Base-by-base conservation (phyloP, 495 filamentous ascomycete species). In the Penicillium tannophilum region DNA sequence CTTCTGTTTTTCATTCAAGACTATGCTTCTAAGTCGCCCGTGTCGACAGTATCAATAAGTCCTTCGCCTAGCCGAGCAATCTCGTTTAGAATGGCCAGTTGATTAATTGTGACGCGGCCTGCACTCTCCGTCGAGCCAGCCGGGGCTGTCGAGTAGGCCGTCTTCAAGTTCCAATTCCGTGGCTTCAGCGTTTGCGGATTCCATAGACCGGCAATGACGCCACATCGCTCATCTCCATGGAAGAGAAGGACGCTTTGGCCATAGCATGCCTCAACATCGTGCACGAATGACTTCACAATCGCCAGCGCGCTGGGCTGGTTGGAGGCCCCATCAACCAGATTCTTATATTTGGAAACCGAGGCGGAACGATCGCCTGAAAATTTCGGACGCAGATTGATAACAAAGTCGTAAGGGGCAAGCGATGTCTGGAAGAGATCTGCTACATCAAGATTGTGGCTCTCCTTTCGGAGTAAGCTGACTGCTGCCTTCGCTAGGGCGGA, bases 341-440 rank as follows among this genome's bases (percentile, higher is more conserved):
- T 96, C 75, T 96, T 95, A 76, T 84, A 97, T 55, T 79, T 81
- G 51, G 64, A 65, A 62, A 53, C 44, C 23, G 66, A 51, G 28
- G 50, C 45, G 41, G 64, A 66, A 55, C 64, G 48, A 73, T 66
- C 61, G 12, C 54, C 55, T 10, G 66, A 52, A 6, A 68, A 76
- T 59, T 82, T 86, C 6, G 76, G 57, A 8, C 84, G 81, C 10
- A 98, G 74, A 64, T 89, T 82, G 30, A 98, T 75, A 35, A 96
- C 72, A 64, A 97, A 91, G 66, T 98, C 91, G 68, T 91, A 98
- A 30, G 95, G 92, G 10, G 74, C 73, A 14, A 89, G 76, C 0
- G 86, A 79, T 3, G 86, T 78, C 12, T 79, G 76, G 72, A 98
- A 98, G 1, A 98, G 76, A 5, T 76, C 73, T 26, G 80, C 75